Conservation (phyloP, 108 stramenopile genomes). For the Tribonema minus region DNA sequence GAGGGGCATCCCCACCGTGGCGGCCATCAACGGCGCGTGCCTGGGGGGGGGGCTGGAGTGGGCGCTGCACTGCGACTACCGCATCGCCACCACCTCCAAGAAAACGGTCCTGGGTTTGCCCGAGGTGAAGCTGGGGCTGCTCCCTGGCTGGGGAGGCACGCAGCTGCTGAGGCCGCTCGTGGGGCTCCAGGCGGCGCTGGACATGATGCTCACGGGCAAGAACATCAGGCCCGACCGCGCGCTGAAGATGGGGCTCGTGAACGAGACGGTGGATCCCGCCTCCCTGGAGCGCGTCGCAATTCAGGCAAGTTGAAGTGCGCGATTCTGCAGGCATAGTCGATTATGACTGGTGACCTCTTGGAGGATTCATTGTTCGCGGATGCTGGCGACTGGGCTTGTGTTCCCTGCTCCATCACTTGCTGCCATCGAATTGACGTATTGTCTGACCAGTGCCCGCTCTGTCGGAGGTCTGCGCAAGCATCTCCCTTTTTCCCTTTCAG, state of each 20-base stretch:
- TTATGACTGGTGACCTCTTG: too few relatives aligned
- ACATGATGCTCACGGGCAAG: conserved; percentile 88
- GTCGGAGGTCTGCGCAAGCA: too few relatives aligned
- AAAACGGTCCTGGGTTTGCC: conserved; percentile 93
- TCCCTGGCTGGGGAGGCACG: conserved; percentile 97
- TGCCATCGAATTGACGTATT: too few relatives aligned
- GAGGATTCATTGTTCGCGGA: too few relatives aligned
- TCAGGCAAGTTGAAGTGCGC: too few relatives aligned
- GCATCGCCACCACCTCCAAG: conserved; percentile 78
- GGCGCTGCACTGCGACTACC: conserved; percentile 98
- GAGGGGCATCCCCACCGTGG: conserved; percentile 75
- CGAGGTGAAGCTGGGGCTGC: conserved; percentile 93
- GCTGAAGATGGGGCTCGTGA: conserved; percentile 95
- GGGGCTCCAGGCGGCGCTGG: conserved; percentile 76
- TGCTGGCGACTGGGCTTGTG: too few relatives aligned
- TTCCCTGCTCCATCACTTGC: too few relatives aligned
- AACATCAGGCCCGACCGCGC: conserved; percentile 90
- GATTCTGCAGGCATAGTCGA: too few relatives aligned
- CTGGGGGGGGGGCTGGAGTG: conserved; percentile 98
- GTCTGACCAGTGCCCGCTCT: too few relatives aligned
- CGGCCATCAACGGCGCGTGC: conserved; percentile 90
- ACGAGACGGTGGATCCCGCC: conserved; percentile 83
- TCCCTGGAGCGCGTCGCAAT: conserved; percentile 80
- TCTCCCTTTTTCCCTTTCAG: too few relatives aligned
- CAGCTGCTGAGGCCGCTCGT: conserved; percentile 86